Percentiles rank a stretch among this genome's conserved stretches.
Evolutionary conservation across 371 early-diverging fungal genomes (phyloP).

Genomic region (Thermomucor indicae-seudaticae): DNA sequence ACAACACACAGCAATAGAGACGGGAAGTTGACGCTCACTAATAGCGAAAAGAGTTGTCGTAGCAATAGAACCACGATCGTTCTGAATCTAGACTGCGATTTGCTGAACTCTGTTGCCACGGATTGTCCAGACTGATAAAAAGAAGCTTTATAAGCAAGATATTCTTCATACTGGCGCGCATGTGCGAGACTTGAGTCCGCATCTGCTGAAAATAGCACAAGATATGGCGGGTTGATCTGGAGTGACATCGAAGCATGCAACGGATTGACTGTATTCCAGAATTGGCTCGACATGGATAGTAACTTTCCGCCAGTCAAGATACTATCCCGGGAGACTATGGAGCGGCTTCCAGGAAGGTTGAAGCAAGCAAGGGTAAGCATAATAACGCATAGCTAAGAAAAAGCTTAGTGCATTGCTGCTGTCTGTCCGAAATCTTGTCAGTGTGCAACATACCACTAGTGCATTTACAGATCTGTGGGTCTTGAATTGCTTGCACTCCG

Average conservation of each 20-base stretch:
- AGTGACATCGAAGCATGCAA: slow-evolving; percentile 11
- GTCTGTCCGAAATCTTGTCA: neutral
- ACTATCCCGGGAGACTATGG: neutral
- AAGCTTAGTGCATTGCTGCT: slow-evolving; percentile 3
- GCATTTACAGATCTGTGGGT: slow-evolving; percentile 26
- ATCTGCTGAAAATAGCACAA: slow-evolving; percentile 8
- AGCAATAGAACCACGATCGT: slow-evolving; percentile 2
- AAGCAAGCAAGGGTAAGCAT: slow-evolving; percentile 10
- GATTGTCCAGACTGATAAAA: neutral
- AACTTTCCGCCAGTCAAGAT: neutral
- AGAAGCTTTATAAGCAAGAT: slow-evolving; percentile 4
- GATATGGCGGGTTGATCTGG: slow-evolving; percentile 14
- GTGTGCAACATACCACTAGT: slow-evolving; percentile 16
- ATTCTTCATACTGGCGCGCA: slow-evolving; percentile 8
- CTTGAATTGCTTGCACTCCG: slow-evolving; percentile 27
- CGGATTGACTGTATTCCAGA: slow-evolving; percentile 31
- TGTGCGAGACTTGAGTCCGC: neutral
- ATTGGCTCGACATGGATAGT: slow-evolving; percentile 13
- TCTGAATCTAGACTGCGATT: slow-evolving; percentile 7
- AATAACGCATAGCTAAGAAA: slow-evolving; percentile 16
- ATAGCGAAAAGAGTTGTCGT: neutral
- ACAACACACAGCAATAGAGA: slow-evolving; percentile 22
- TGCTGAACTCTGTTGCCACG: neutral
- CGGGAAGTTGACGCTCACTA: slow-evolving; percentile 22
- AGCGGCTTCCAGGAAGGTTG: neutral